Evolutionary conservation across 2,329 filamentous ascomycete genomes (phyloP), one percentile per base, ranked within the genome.

Genomic region (Aspergillus candidus): DNA sequence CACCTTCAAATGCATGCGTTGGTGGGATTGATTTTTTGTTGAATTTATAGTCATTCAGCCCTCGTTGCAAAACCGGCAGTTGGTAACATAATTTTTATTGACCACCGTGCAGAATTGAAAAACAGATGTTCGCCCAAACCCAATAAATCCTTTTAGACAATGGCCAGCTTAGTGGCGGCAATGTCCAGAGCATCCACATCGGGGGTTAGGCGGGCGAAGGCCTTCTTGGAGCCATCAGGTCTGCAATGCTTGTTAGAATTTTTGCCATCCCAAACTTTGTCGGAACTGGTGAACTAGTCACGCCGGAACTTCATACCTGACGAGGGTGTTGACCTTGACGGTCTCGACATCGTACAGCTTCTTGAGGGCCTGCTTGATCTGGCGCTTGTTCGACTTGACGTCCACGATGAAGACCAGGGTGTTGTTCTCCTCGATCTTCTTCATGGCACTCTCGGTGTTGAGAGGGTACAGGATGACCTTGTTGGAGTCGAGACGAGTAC

Each of bases 341-440:
- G 82, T 86, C 69, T 96, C 91, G 59, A 98, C 93, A 73, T 97
- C 93, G 75, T 98, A 98, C 60, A 97, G 85, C 84, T 93, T 95
- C 89, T 97, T 98, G 61, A 98, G 79, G 54, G 91, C 87, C 66
- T 83, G 79, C 83, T 96, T 96, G 79, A 98, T 98, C 80, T 98
- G 93, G 71, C 89, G 84, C 88, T 98, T 98, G 84, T 98, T 98
- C 73, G 91, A 84, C 85, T 94, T 94, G 73, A 91, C 77, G 62
- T 96, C 86, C 68, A 94, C 88, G 63, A 95, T 94, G 82, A 96
- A 96, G 70, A 94, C 88, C 41, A 98, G 83, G 60, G 93, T 98
- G 83, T 98, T 98, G 84, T 98, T 90, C 86, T 98, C 93, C 82
- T 98, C 93, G 64, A 98, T 96, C 86, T 96, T 96, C 88, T 98